Evolutionary conservation across 176 grass and related monocot genomes (phyloP).

Genomic region (Rhynchospora tenuis): DNA sequence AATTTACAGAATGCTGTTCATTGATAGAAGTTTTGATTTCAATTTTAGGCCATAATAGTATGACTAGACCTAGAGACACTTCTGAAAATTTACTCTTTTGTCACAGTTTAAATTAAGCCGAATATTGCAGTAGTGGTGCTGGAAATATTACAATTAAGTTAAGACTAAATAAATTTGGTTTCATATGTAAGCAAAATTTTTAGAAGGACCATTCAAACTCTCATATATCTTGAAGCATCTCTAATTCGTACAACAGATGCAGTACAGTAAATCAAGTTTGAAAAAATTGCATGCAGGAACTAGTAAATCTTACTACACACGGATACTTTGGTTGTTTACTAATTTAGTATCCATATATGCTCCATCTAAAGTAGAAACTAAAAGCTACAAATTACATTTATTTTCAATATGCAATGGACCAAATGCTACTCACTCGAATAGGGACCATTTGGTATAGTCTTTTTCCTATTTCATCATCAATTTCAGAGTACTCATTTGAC

Average conservation of each 20-base stretch:
- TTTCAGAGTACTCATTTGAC: constrained; percentile 44
- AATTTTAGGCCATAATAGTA: background rate
- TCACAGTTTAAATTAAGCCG: background rate
- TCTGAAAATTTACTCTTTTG: background rate
- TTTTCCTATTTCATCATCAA: constrained; percentile 85
- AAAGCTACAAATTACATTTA: background rate
- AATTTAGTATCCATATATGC: background rate
- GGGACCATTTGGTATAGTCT: constrained; percentile 82
- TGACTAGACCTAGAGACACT: background rate
- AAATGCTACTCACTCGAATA: constrained; percentile 61
- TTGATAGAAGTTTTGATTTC: background rate
- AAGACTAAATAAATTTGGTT: background rate
- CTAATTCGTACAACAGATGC: background rate
- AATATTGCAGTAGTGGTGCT: background rate
- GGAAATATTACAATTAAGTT: background rate
- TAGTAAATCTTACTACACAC: background rate
- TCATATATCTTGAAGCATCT: background rate
- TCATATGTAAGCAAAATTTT: background rate
- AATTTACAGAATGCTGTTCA: background rate
- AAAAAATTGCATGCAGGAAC: background rate
- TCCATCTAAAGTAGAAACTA: background rate
- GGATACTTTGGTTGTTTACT: background rate
- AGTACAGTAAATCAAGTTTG: background rate
- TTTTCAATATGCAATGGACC: background rate
- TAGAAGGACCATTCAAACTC: background rate